These are phyloP conservation scores for Pontederia crassipes DNA, from an alignment of 176 grass and related monocot genomes.

Conservation along the genomic window DNA sequence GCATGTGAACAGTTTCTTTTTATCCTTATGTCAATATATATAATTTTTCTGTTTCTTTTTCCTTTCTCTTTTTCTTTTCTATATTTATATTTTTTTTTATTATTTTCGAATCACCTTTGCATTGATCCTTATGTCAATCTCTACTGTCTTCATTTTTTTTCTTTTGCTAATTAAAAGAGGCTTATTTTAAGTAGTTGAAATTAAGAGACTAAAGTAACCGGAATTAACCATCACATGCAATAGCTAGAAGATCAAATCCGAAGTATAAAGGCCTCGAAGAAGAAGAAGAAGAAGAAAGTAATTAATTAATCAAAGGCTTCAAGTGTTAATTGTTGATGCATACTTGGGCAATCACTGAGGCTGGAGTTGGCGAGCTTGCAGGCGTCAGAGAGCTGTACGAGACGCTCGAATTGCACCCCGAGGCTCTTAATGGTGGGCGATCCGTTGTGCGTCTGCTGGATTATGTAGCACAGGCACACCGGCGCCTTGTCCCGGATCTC, in stretches of 20 bases:
- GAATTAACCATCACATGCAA: not conserved
- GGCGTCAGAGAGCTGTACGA: conserved; percentile 22
- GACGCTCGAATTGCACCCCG: conserved; percentile 27
- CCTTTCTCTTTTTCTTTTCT: no score
- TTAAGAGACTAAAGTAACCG: no score
- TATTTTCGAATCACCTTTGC: no score
- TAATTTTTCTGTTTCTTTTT: no score
- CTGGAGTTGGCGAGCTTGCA: conserved; percentile 37
- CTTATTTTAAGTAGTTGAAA: not conserved
- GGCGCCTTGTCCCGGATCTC: conserved; percentile 25
- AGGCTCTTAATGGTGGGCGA: conserved; percentile 21
- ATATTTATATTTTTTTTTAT: no score
- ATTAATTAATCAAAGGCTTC: not conserved
- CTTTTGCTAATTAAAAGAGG: not conserved
- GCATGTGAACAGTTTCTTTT: no score
- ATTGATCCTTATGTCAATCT: no score
- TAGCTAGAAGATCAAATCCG: not conserved
- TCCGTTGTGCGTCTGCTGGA: conserved; percentile 34
- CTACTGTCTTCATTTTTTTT: no score
- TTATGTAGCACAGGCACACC: conserved; percentile 35
- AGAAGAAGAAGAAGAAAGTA: not conserved
- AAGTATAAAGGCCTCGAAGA: not conserved
- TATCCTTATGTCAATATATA: no score
- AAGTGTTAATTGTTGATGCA: not conserved
- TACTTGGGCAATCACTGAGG: conserved; percentile 35